Evolutionary conservation across 192 early-diverging fungal species (phyloP), one percentile per base, ranked within the genome.

Genomic region (Mortierella antarctica): DNA sequence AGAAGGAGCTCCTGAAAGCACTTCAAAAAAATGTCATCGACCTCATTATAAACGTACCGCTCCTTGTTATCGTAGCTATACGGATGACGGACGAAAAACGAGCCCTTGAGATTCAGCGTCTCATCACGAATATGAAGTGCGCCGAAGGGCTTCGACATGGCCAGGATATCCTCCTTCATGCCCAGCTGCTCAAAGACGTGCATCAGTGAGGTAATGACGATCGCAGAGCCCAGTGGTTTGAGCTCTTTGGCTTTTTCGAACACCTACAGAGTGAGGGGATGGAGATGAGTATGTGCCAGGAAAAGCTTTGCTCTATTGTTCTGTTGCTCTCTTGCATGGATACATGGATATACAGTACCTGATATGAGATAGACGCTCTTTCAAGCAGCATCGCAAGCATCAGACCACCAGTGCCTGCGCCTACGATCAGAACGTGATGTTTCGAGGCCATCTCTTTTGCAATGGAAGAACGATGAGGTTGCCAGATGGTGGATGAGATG

Each of bases 361-460:
- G 44, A 44, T 70, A 77, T 21, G 41, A 39, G 57, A 77, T 67
- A 31, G 57, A 49, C 4, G 74, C 74, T 17, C 67, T 59, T 44
- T 77, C 74, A 2, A 77, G 67, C 12, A 78, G 55, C 12, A 78
- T 31, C n/a, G 67, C 67, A 4, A 78, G 57, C 9, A 68, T 70
- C 23, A 70, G 42, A n/a, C 74, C 74, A 18, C 67, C 74, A 55
- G 70, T 39, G 18, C 74, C 57, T 12, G 57, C 74, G 23, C 74
- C 74, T 7, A 45, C 63, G 12, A 78, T 78, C 10, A 78, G 56
- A 41, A 78, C 63, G 8, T 78, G 64, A 50, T 60, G 60, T 11
- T 57, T 17, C 1, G 67, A 55, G n/a, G 74, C 62, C 74, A 78
- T 78, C 2, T 55, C 15, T 20, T 20, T 18, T 44, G 31, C 1